Evolutionary conservation across 2,329 filamentous ascomycete genomes (phyloP).

Genomic region (Scorias spongiosa): DNA sequence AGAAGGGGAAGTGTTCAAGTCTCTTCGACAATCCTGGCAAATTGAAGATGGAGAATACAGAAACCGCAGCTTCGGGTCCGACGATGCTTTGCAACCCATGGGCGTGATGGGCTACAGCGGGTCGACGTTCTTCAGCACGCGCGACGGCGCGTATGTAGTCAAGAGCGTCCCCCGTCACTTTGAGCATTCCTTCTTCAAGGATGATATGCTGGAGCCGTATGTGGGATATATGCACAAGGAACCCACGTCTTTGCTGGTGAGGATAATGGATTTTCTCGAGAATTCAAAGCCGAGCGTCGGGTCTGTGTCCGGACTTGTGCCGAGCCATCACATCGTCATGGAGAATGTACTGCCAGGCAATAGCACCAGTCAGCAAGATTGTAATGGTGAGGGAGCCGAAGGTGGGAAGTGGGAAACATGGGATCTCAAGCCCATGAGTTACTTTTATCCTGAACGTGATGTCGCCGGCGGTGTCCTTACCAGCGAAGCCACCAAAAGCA

Average conservation of each 20-base stretch:
- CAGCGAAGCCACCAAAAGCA: conserved; percentile 48
- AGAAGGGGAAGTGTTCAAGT: conserved; percentile 33
- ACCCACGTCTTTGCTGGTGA: conserved; percentile 47
- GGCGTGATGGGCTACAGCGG: conserved; percentile 62
- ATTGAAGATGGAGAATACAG: conserved; percentile 40
- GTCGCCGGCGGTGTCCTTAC: conserved; percentile 48
- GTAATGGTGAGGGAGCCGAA: conserved; percentile 23
- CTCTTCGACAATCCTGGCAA: conserved; percentile 38
- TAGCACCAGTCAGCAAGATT: conserved; percentile 4
- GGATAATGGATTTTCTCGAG: conserved; percentile 56
- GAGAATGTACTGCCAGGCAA: conserved; percentile 56
- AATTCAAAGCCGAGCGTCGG: conserved; percentile 43
- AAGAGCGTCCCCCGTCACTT: conserved; percentile 57
- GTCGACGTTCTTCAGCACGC: conserved; percentile 58
- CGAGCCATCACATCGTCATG: conserved; percentile 63
- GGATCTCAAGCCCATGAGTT: conserved; percentile 58
- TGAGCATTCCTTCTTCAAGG: conserved; percentile 54
- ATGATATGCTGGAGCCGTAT: conserved; percentile 52
- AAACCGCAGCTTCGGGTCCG: conserved; percentile 33
- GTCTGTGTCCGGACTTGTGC: conserved; percentile 42
- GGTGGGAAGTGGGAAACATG: conserved; percentile 49
- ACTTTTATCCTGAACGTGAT: conserved; percentile 63
- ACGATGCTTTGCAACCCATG: conserved; percentile 36
- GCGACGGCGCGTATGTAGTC: conserved; percentile 51
- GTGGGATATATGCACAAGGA: conserved; percentile 46